A percentile compares a stretch with the other conserved stretches of the same genome.
These are phyloP conservation scores for Metarhizium humberi DNA, from an alignment of 2,329 filamentous ascomycete genomes.

Conservation along the genomic window DNA sequence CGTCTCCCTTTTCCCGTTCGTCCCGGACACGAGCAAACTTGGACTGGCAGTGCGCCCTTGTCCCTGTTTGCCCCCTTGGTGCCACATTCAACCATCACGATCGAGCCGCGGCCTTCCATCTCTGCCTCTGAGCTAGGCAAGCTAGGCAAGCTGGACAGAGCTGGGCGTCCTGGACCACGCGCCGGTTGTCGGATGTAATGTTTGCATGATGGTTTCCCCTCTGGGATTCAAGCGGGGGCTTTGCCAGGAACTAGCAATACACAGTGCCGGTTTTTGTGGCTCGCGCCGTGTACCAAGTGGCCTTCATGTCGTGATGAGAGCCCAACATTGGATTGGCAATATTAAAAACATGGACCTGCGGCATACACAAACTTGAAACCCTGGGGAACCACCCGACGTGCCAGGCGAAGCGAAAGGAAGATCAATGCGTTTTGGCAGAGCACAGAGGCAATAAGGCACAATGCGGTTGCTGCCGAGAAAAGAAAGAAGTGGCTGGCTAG, in stretches of 20 bases:
- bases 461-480: neutral
- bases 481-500: neutral
- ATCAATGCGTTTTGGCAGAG: neutral
- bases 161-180: neutral
- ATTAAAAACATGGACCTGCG: neutral
- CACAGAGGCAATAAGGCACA: neutral
- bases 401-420: neutral
- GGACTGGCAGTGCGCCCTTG: no score
- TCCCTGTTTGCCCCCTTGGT: neutral
- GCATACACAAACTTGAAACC: neutral
- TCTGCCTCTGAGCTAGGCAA: no score
- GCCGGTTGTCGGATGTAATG: slow-evolving; percentile 2
- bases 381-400: neutral
- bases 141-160: no score
- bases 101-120: neutral
- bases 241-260: neutral
- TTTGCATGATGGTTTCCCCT: slow-evolving; percentile 1
- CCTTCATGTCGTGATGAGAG: neutral
- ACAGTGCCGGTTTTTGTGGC: slow-evolving; percentile 1
- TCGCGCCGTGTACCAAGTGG: neutral
- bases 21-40: neutral
- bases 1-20: neutral
- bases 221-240: slow-evolving; percentile 1
- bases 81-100: neutral
- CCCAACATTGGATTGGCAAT: neutral